These are phyloP conservation scores for Erodium texanum DNA, from an alignment of 441 rosid genomes.

Conservation along the genomic window DNA sequence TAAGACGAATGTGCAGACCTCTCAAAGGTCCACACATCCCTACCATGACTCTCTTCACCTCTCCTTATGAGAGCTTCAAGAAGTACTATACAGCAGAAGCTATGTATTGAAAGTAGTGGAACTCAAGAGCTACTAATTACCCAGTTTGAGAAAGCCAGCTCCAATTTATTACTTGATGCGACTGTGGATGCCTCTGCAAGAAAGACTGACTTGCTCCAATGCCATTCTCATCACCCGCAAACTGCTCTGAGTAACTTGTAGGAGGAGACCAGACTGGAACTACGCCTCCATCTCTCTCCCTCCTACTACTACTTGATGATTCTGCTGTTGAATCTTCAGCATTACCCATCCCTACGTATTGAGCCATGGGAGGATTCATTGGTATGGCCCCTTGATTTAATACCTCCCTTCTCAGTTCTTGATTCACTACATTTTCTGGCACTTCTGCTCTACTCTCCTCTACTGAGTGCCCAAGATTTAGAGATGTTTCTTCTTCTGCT, in stretches of 20 bases:
- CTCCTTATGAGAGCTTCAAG: slow-evolving; percentile 14
- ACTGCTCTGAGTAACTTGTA: slow-evolving; percentile 68
- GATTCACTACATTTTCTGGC: slow-evolving; percentile 50
- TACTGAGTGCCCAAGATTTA: slow-evolving; percentile 35
- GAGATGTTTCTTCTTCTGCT: slow-evolving; percentile 70
- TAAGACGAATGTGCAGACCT: slow-evolving; percentile 27
- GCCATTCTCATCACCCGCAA: slow-evolving; percentile 64
- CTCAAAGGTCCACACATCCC: slow-evolving; percentile 23
- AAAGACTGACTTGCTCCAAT: slow-evolving; percentile 63
- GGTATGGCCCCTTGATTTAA: slow-evolving; percentile 31
- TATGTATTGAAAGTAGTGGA: background rate
- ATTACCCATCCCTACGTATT: slow-evolving; percentile 33
- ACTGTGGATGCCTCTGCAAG: slow-evolving; percentile 70
- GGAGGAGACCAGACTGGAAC: slow-evolving; percentile 92
- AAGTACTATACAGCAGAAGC: slow-evolving; percentile 33
- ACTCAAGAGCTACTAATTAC: slow-evolving; percentile 33
- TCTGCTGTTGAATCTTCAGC: slow-evolving; percentile 84
- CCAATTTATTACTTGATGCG: slow-evolving; percentile 77
- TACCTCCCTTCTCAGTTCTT: slow-evolving; percentile 40
- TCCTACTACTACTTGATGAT: slow-evolving; percentile 63
- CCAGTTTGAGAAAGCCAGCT: slow-evolving; percentile 89
- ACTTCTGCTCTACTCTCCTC: slow-evolving; percentile 77
- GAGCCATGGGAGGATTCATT: slow-evolving; percentile 26
- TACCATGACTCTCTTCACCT: slow-evolving; percentile 24
- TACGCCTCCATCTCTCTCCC: slow-evolving; percentile 82